Evolutionary conservation across 2,329 filamentous ascomycete species (phyloP).

Genomic region (Cladophialophora psammophila): DNA sequence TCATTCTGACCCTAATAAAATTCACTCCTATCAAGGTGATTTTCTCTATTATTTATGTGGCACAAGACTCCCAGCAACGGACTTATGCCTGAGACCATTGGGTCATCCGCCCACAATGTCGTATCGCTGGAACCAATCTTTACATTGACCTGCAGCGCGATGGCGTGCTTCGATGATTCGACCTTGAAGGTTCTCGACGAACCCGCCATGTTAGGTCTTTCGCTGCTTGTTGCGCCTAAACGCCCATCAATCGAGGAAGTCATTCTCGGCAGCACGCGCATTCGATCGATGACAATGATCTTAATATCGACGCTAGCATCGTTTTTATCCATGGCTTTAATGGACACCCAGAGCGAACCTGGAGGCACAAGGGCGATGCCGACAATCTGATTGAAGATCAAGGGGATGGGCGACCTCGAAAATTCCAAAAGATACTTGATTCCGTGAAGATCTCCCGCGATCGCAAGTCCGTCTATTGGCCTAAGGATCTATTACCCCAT

Average conservation of each 20-base stretch:
- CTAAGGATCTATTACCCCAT: conserved; percentile 31
- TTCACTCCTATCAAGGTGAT: not conserved
- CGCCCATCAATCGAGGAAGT: conserved; percentile 9
- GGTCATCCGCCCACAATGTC: not conserved
- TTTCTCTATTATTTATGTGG: not conserved
- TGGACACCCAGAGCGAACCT: conserved; percentile 47
- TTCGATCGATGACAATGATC: not conserved
- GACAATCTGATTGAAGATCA: not conserved
- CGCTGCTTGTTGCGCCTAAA: conserved; percentile 4
- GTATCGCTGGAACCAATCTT: not conserved
- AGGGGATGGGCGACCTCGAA: conserved; percentile 13
- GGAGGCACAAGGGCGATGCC: conserved; percentile 41
- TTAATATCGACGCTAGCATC: conserved; percentile 42
- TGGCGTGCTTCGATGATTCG: not conserved
- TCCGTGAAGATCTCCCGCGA: conserved; percentile 16
- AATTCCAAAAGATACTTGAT: conserved; percentile 16
- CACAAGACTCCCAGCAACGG: not conserved
- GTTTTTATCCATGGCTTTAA: conserved; percentile 49
- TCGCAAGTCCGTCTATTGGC: conserved; percentile 20
- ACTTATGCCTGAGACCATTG: not conserved
- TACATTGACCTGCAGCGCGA: not conserved
- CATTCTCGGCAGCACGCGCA: not conserved
- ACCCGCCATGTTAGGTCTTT: conserved; percentile 1
- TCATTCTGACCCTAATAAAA: not conserved
- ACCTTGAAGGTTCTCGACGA: not conserved